These are phyloP conservation scores for Hevea brasiliensis DNA, from an alignment of 345 rosid species.

Conservation along the genomic window DNA sequence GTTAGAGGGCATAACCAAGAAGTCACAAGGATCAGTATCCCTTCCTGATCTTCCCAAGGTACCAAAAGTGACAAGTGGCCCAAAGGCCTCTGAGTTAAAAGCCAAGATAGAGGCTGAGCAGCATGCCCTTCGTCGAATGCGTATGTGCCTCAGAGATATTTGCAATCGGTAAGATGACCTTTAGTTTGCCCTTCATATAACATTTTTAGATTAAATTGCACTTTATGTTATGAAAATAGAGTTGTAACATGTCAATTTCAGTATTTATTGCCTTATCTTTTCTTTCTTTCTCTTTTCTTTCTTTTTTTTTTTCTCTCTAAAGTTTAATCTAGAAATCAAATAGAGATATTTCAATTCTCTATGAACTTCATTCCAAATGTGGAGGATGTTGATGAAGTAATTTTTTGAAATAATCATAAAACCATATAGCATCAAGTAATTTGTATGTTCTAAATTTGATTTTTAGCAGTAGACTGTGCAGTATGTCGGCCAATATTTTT, in stretches of 20 bases:
- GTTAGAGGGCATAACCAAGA: slow-evolving; percentile 51
- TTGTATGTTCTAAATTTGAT: background rate
- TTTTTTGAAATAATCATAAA: background rate
- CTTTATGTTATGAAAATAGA: too few species aligned
- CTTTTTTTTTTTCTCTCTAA: too few species aligned
- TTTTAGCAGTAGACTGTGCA: background rate
- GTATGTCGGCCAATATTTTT: background rate
- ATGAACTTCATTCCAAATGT: background rate
- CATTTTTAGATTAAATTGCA: too few species aligned
- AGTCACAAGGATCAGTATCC: slow-evolving; percentile 41
- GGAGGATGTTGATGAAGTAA: background rate
- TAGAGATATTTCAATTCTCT: background rate
- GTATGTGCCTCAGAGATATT: slow-evolving; percentile 99
- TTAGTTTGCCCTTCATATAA: background rate
- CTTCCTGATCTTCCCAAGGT: slow-evolving; percentile 84
- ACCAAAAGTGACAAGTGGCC: slow-evolving; percentile 75
- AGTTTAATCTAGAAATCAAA: background rate
- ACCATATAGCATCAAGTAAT: background rate
- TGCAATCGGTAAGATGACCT: slow-evolving; percentile 73
- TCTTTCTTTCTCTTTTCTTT: too few species aligned
- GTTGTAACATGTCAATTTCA: background rate
- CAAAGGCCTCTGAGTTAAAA: slow-evolving; percentile 86
- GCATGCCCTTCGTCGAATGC: slow-evolving; percentile 93
- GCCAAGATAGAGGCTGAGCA: slow-evolving; percentile 98
- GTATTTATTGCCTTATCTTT: background rate